Conservation (phyloP, 768 basidiomycete species). For the Serpula lacrymans region DNA sequence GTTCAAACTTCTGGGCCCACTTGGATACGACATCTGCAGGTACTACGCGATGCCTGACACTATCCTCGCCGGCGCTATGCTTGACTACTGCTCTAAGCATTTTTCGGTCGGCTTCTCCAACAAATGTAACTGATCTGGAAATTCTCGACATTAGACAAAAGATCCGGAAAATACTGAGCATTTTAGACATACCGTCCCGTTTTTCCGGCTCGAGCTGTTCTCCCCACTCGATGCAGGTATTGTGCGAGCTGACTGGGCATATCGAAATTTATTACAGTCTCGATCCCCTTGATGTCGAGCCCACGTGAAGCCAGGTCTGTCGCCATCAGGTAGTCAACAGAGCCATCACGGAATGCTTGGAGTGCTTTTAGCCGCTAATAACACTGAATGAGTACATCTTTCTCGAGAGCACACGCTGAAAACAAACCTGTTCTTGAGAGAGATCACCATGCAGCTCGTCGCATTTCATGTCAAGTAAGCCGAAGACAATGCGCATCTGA, state of each 20-base stretch:
- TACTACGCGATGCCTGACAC: slow-evolving; percentile 85
- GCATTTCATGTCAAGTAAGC: slow-evolving; percentile 82
- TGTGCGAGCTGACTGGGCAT: slow-evolving; percentile 93
- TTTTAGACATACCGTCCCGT: slow-evolving; percentile 71
- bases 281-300: slow-evolving; percentile 95
- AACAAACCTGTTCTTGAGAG: slow-evolving; percentile 85
- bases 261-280: slow-evolving; percentile 98
- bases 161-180: neutral
- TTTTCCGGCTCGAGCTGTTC: slow-evolving; percentile 93
- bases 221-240: slow-evolving; percentile 95
- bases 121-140: slow-evolving; percentile 84
- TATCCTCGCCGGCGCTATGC: slow-evolving; percentile 71
- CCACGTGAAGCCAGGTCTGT: slow-evolving; percentile 95
- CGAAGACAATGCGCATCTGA: slow-evolving; percentile 93
- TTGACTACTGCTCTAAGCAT: slow-evolving; percentile 96
- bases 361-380: slow-evolving; percentile 87
- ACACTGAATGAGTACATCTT: too few species aligned
- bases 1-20: slow-evolving; percentile 68
- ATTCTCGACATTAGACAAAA: slow-evolving; percentile 7
- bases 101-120: slow-evolving; percentile 94
- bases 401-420: too few species aligned
- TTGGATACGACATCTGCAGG: slow-evolving; percentile 69
- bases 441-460: slow-evolving; percentile 95
- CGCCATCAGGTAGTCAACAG: slow-evolving; percentile 91
- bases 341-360: slow-evolving; percentile 81